phyloP scores from a whole-genome alignment of 352 stramenopile species.

The Pythium insidiosum region DNA sequence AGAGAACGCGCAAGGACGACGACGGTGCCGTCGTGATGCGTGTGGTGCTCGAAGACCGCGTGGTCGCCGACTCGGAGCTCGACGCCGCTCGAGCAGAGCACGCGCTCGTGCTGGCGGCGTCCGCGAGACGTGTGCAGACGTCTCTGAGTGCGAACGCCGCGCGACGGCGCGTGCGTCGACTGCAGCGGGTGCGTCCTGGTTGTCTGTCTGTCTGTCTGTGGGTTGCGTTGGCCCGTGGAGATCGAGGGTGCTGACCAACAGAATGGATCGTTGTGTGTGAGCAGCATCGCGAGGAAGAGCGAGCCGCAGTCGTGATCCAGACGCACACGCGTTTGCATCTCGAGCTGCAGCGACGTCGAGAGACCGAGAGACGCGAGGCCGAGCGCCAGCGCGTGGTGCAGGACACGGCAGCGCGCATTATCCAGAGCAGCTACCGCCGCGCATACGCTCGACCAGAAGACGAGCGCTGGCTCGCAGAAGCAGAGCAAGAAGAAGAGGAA shows the following conservation, averaged over 20 bases:
- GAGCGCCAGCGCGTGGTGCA: slow-evolving; percentile 1
- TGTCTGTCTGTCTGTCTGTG: too few species aligned
- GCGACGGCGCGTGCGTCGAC: background rate
- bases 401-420: background rate
- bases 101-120: slow-evolving; percentile 2
- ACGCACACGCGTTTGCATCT: background rate
- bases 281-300: too few species aligned
- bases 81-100: slow-evolving; percentile 2
- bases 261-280: too few species aligned
- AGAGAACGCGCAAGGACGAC: background rate
- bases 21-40: background rate
- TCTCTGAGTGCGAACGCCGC: slow-evolving; percentile 1
- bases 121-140: slow-evolving; percentile 12
- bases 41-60: slow-evolving; percentile 1
- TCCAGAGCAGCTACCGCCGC: slow-evolving; percentile 2
- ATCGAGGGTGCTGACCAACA: too few species aligned
- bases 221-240: too few species aligned
- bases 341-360: slow-evolving; percentile 1
- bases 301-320: slow-evolving; percentile 3
- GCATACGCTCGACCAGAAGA: background rate
- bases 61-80: background rate
- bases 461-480: background rate
- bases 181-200: background rate
- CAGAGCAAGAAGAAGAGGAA: background rate
- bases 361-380: background rate